Conservation (phyloP, 805 yeast genomes). For the Jamesozyma rosinii region DNA sequence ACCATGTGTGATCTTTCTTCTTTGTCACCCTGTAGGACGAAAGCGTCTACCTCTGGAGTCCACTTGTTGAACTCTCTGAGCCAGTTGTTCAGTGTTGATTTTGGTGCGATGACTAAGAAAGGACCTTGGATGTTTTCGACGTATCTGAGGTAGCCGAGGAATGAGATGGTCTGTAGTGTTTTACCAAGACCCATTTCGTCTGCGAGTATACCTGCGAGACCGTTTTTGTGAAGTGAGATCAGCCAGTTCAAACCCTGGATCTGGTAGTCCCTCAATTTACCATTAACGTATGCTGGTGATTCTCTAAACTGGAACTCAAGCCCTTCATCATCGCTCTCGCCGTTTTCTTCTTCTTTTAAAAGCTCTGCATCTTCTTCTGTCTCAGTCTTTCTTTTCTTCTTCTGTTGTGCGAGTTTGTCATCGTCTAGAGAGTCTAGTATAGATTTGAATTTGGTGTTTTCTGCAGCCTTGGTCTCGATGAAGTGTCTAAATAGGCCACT, state of each 20-base stretch:
- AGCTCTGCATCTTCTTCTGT: constrained; percentile 73
- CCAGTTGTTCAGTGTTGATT: constrained; percentile 77
- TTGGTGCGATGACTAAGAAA: constrained; percentile 67
- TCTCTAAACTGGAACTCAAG: constrained; percentile 54
- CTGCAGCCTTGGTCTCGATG: constrained; percentile 52
- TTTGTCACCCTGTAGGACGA: constrained; percentile 68
- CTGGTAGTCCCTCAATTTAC: constrained; percentile 63
- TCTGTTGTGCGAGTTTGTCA: constrained; percentile 4
- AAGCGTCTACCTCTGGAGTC: constrained; percentile 70
- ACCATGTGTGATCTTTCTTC: constrained; percentile 54
- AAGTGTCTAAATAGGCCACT: constrained; percentile 62
- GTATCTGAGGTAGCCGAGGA: constrained; percentile 62
- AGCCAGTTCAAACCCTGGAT: constrained; percentile 78
- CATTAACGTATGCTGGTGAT: constrained; percentile 66
- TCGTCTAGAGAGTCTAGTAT: constrained; percentile 38
- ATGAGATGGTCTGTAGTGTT: constrained; percentile 70
- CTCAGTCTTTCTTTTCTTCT: constrained; percentile 58
- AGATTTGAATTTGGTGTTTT: constrained; percentile 46
- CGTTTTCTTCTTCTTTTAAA: constrained; percentile 37
- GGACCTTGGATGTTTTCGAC: constrained; percentile 57
- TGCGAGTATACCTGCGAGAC: constrained; percentile 66
- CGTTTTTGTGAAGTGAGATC: constrained; percentile 58
- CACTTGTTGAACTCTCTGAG: constrained; percentile 64
- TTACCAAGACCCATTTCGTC: constrained; percentile 86
- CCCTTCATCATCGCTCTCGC: constrained; percentile 13